Conservation (phyloP, 441 rosid genomes). For the Croton setiger region DNA sequence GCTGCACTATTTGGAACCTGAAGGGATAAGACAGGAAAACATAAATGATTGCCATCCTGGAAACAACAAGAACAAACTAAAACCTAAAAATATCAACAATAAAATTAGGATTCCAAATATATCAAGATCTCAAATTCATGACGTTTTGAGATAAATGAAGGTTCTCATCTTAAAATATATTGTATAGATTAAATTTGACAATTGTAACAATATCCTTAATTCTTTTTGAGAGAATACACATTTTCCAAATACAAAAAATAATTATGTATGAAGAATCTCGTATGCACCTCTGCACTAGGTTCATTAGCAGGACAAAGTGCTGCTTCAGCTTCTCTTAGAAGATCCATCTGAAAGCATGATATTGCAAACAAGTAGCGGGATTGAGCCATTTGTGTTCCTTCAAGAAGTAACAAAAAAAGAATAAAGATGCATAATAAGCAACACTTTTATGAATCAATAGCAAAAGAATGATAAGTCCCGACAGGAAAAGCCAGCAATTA, state of each 20-base stretch:
- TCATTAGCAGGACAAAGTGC: slow-evolving; percentile 79
- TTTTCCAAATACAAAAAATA: not conserved
- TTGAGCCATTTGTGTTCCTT: slow-evolving; percentile 90
- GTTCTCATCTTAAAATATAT: not conserved
- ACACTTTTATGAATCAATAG: slow-evolving; percentile 13
- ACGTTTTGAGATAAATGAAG: not conserved
- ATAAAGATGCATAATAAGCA: slow-evolving; percentile 30
- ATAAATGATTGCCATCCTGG: slow-evolving; percentile 15
- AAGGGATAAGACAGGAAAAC: slow-evolving; percentile 19
- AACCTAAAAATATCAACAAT: not conserved
- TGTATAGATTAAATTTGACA: not conserved
- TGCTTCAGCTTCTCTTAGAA: slow-evolving; percentile 90
- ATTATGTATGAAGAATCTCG: not conserved
- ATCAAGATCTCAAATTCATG: not conserved
- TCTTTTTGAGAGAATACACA: not conserved
- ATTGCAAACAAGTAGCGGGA: slow-evolving; percentile 97
- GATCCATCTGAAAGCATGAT: slow-evolving; percentile 96
- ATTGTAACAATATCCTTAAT: not conserved
- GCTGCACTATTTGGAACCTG: slow-evolving; percentile 96
- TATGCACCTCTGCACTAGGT: slow-evolving; percentile 72
- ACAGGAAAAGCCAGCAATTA: not conserved
- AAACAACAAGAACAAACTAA: slow-evolving; percentile 9
- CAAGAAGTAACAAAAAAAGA: slow-evolving; percentile 29
- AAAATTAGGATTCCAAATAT: not conserved
- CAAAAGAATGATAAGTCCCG: not conserved